Base-by-base conservation (phyloP, 2,329 filamentous ascomycete genomes). In the Alternaria ventricosa region DNA sequence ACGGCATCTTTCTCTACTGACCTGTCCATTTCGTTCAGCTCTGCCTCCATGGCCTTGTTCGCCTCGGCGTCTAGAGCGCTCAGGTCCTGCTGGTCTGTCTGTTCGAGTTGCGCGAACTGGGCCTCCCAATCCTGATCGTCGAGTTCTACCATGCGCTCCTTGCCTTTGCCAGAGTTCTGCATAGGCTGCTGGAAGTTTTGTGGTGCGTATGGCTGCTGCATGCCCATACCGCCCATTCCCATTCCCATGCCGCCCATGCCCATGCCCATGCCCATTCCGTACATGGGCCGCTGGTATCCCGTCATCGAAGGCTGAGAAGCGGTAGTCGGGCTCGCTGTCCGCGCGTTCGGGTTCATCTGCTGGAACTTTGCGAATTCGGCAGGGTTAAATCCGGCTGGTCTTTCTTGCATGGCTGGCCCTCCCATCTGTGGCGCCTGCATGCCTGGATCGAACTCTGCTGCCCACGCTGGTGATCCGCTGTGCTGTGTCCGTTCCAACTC, bases 111-210 rank as follows among this genome's bases (percentile, higher is more conserved):
- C 61, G 93, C 92, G 80, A 99, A 99, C 80, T 98, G 94, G 73
- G 94, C 93, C 81, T 98, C 95, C 96, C 96, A 98, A 76, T 97
- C 91, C 75, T 91, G 80, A 72, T 99, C 95, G 78, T 97, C 93
- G 23, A 98, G 87, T 82, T 98, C 96, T 12, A 98, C 90, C 82
- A 98, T 88, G 36, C 87, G 83, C 6, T 84, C 88, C 81, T 96
- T 97, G 43, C 92, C 94, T 79, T 98, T 98, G 63, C 92, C 92
- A 10, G 70, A 68, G 55, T 84, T 82, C 67, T 83, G 77, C 61
- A 81, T 75, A 36, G 80, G 80, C 65, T 74, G 73, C 70, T 85
- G 83, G 74, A 84, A 82, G 47, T 80, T 80, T 74, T 85, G 82
- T 12, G 79, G 80, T 15, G 75, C 80, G 74, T 65, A 79, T 65